Evolutionary conservation across 1,284 basidiomycete species (phyloP), one percentile per base, ranked within the genome.

Genomic region (Macrocybe sp.): DNA sequence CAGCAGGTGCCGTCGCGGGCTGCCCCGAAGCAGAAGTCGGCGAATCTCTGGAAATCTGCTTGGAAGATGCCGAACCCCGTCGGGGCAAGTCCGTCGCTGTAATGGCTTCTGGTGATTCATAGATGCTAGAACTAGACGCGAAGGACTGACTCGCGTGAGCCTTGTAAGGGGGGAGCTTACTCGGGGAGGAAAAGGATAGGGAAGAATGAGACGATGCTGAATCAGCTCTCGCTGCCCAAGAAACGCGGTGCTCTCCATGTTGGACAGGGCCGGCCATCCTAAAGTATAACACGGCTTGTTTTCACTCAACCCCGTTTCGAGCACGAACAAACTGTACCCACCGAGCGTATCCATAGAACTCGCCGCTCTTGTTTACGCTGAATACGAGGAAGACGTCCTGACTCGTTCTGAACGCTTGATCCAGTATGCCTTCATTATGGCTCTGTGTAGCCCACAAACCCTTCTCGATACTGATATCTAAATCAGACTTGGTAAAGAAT

Each of bases 401-500:
- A 55, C 89, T 89, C 6, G 91, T 96, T 34, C 92, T 81, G 66
- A 78, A 97, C 0, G 95, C 94, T 64, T 93, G 92, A 57, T 97
- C 92, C 29, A 94, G 70, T 38, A 92, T 81, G 3, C 78, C 78
- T 65, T 97, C 94, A 59, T 97, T 98, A 68, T 98, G 95, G 50
- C 78, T 78, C 65, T 98, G 96, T 0, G 95, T 98, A 33, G 89
- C 86, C 95, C 96, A 98, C 0, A 87, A 55, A 1, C 90, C 86
- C 6, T 78, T 79, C 62, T 86, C 72, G n/a, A 93, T 83, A 56
- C 91, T 93, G 28, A 89, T 71, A 55, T 94, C 86, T 55, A 97
- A 72, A 63, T 97, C 92, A 54, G 78, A 79, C 84, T 92, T 44
- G 22, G 52, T 57, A 44, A 45, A 46, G 8, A 38, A 9, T 37